Base-by-base conservation (phyloP, 441 rosid species). In the Sinapis alba region DNA sequence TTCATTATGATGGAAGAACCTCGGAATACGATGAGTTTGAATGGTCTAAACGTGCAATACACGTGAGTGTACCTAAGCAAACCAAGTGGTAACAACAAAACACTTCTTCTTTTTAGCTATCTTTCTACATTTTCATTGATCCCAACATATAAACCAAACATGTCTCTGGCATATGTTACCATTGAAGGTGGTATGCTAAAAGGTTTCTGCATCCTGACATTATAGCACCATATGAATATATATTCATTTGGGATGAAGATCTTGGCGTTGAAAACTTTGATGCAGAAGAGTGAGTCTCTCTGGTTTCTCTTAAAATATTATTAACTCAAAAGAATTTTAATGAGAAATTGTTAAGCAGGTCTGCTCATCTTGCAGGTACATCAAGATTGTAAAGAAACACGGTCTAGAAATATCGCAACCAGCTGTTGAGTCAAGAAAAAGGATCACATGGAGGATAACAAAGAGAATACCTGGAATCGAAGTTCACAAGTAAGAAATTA, bases 191-290 rank as follows among this genome's bases (percentile, higher is more conserved):
- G 99, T 94, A 94, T 76, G 99, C 99, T 27, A 94, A 94, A 84
- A 91, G 99, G 41, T 94, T 94, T 80, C 83, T 94, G 81, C 99
- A 94, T 79, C 99, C 99, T 68, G 94, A 89, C 82, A 89, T 94
- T 20, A 87, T 94, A 69, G 98, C 98, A 20, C 60, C 94, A 3
- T 94, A 94, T 83, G 99, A 94, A 63, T 94, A 94, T 86, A 80
- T 94, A 75, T 94, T 94, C 76, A 87, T 92, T 71, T 94, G 99
- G 99, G 99, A 94, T 67, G 99, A 94, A 80, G 99, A 94, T 74
- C 81, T 94, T 34, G 97, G 98, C 53, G 98, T 92, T 60, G 92
- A 90, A 76, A 89, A 94, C 80, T 94, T 94, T 63, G 81, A 90
- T 71, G 93, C 94, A 7, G 99, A 92, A 85, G 87, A 89, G 99